Evolutionary conservation across 2,329 filamentous ascomycete species (phyloP), one percentile per base, ranked within the genome.

Genomic region (Fulvia fulva): DNA sequence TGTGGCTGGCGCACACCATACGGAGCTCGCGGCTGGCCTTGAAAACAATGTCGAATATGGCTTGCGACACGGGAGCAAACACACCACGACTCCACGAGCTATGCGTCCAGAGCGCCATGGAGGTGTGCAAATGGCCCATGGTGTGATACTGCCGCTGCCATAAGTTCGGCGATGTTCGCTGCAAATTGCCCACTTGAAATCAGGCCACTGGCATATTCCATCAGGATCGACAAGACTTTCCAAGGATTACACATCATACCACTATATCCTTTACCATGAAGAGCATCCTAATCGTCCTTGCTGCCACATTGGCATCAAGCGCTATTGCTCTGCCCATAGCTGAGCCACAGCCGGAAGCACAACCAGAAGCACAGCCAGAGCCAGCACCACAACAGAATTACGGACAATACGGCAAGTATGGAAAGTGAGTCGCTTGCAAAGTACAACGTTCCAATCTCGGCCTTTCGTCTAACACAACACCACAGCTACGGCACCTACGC

Each of bases 1-100:
- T 21, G 47, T 50, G 47, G 25, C 47, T 50, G 11, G 47, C 47
- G 47, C 26, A 70, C 68, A 63, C 59, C 46, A 52, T 41, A 30
- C 55, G 51, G 28, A 52, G 44, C 28, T 43, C 41, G 23, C 51
- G 47, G 21, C 52, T 53, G 26, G 37, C 41, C 43, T 41, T 21
- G 44, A 41, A 50, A 21, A 28, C 14, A 44, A 26, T 14, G 51
- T 34, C 14, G 11, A 30, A 11, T 1, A 28, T 50, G 47, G 47
- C 26, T 21, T 28, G n/a, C 22, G 26, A 21, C 26, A 50, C 47
- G 44, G n/a, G 16, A 21, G 26, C 47, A n/a, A 50, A 14, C 44
- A 28, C 44, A 14, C 25, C 26, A 21, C 7, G 47, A 28, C 44
- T 3, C 25, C 26, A 21, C 7, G 47, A 25, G n/a, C 12, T 32